A percentile compares a stretch with the other conserved stretches of the same genome.
These are phyloP conservation scores for Phytophthora vignae DNA, from an alignment of 352 stramenopile species.

Conservation along the genomic window DNA sequence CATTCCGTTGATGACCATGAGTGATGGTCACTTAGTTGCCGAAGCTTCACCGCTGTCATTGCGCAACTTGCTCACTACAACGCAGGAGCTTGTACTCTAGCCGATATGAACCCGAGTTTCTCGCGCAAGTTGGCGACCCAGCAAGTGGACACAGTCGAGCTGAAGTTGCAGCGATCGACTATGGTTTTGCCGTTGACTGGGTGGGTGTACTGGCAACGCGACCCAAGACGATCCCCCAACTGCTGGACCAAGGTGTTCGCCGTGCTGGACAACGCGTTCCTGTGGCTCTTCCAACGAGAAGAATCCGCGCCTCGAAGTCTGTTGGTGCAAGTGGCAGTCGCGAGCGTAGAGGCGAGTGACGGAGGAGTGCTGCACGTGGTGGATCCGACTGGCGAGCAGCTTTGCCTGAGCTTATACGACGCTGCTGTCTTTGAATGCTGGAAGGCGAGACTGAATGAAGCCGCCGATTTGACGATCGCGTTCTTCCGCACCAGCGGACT, in stretches of 20 bases:
- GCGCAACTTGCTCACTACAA: constrained; percentile 1
- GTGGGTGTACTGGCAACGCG: constrained; percentile 78
- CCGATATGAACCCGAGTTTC: background rate
- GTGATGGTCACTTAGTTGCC: constrained; percentile 20
- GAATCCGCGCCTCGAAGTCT: constrained; percentile 41
- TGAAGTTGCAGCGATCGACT: constrained; percentile 6
- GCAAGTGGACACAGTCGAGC: constrained; percentile 9
- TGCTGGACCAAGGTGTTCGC: constrained; percentile 79
- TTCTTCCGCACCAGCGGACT: constrained; percentile 52
- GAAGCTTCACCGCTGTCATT: background rate
- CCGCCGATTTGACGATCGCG: constrained; percentile 41
- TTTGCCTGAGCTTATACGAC: constrained; percentile 54
- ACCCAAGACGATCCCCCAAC: constrained; percentile 40
- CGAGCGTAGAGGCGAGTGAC: constrained; percentile 44
- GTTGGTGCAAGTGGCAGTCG: constrained; percentile 65
- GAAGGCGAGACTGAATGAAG: constrained; percentile 47
- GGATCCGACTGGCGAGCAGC: constrained; percentile 56
- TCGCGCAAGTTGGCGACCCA: background rate
- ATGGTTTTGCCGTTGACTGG: constrained; percentile 17
- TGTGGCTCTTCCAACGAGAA: constrained; percentile 64
- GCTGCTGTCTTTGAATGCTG: constrained; percentile 38
- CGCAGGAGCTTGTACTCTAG: background rate
- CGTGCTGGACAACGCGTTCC: constrained; percentile 58
- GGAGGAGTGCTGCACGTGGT: constrained; percentile 47
- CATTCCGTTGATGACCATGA: constrained; percentile 12